Conservation (phyloP, 2,329 filamentous ascomycete genomes). For the Mariannaea elegans region DNA sequence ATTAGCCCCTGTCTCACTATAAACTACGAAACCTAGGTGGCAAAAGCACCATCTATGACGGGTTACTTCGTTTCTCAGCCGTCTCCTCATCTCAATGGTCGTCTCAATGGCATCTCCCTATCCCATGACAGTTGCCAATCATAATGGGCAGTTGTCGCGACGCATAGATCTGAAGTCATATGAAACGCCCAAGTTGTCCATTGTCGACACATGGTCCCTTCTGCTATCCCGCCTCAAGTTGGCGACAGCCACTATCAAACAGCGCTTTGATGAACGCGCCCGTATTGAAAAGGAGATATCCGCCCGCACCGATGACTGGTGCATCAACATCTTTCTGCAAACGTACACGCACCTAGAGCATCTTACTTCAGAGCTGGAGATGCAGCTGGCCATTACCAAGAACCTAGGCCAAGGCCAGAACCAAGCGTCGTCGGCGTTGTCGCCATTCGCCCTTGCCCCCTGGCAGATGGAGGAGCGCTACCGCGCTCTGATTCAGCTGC, state of each 20-base stretch:
- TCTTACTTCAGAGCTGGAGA: conserved; percentile 21
- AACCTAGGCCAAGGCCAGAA: conserved; percentile 2
- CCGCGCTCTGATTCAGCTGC: conserved; percentile 21
- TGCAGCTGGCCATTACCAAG: conserved; percentile 22
- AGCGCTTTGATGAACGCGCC: conserved; percentile 22
- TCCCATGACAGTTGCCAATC: background rate
- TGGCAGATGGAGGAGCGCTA: conserved; percentile 27
- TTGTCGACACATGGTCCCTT: conserved; percentile 17
- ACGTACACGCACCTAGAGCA: conserved; percentile 13
- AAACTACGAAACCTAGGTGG: too few relatives aligned
- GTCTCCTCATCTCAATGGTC: background rate
- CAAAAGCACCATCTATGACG: too few relatives aligned
- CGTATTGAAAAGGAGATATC: conserved; percentile 22
- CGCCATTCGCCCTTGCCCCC: conserved; percentile 13
- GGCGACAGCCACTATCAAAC: conserved; percentile 16
- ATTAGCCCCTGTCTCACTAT: too few relatives aligned
- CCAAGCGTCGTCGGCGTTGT: conserved; percentile 8
- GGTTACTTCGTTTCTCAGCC: too few relatives aligned
- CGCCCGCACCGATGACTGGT: conserved; percentile 22
- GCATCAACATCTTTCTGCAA: conserved; percentile 16
- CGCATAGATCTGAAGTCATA: background rate
- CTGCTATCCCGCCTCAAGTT: conserved; percentile 12
- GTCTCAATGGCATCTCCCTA: conserved; percentile 10
- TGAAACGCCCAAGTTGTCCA: conserved; percentile 11
- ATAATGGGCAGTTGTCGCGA: conserved; percentile 9